These are phyloP conservation scores for Aspergillus luchuensis DNA, from an alignment of 2,329 filamentous ascomycete species.

Conservation along the genomic window DNA sequence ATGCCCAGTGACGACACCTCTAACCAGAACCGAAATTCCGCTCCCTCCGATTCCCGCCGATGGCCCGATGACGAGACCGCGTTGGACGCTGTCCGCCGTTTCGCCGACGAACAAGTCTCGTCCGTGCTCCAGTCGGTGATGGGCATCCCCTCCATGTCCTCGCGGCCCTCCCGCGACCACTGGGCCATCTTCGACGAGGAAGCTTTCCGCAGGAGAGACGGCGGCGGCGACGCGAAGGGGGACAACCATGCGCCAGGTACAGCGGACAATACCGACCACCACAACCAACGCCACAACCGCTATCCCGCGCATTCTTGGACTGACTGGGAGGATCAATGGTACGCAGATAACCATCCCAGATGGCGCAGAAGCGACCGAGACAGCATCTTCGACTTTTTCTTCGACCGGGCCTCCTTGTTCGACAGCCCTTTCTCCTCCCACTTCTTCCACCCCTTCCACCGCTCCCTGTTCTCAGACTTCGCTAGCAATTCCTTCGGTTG, in stretches of 20 bases:
- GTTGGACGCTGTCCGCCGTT: conserved; percentile 63
- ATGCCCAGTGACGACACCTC: conserved; percentile 30
- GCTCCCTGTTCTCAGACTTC: conserved; percentile 35
- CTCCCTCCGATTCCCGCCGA: conserved; percentile 29
- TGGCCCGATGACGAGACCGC: conserved; percentile 51
- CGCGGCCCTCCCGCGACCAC: conserved; percentile 33
- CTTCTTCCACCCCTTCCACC: conserved; percentile 32
- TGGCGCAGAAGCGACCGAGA: conserved; percentile 31
- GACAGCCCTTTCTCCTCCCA: conserved; percentile 35
- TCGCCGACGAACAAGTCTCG: conserved; percentile 60
- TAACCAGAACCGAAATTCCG: conserved; percentile 3
- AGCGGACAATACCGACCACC: background rate
- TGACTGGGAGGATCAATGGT: conserved; percentile 28
- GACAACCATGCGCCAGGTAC: background rate
- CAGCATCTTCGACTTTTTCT: conserved; percentile 38
- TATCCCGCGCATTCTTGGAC: conserved; percentile 10
- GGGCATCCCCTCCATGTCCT: conserved; percentile 44
- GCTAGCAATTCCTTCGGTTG: conserved; percentile 40
- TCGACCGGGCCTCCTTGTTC: conserved; percentile 33
- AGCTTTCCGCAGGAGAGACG: conserved; percentile 21
- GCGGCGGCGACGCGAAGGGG: conserved; percentile 9
- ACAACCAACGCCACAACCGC: background rate
- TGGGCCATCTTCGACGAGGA: conserved; percentile 41
- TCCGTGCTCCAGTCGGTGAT: conserved; percentile 57
- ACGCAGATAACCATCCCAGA: conserved; percentile 24